Base-by-base conservation (phyloP, 2,329 filamentous ascomycete genomes). In the Didymosphaeria variabile region DNA sequence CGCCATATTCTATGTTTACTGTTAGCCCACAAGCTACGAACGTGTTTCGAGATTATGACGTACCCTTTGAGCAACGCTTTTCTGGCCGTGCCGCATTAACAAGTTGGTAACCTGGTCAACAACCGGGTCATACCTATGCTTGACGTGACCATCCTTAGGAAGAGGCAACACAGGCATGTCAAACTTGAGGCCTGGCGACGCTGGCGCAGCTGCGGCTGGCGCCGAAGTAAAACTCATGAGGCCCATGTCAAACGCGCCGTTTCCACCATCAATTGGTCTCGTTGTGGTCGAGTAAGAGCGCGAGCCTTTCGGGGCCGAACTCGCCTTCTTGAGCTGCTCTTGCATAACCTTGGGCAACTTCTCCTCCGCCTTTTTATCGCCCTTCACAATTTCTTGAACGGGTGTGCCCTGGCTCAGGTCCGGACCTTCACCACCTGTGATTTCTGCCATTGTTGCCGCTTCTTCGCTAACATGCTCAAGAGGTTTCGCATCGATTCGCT, bases 51-150 rank as follows among this genome's bases (percentile, higher is more conserved):
- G 12, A 60, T 67, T 62, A 76, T 50, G 57, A 65, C 87, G 61
- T 85, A 97, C 93, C 82, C 89, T 88, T 79, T 99, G 93, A n/a
- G 95, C 95, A 77, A 87, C 86, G 74, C 90, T 91, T 77, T 97
- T 87, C 83, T 97, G 96, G 70, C 95, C 95, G 79, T 98, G 87
- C 71, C 85, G 84, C 94, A 98, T 99, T 65, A 99, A 80, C 69
- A 97, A 84, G 76, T 93, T 94, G 19, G 93, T 97, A 70, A 98
- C 85, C 82, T 97, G 95, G 67, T 90, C 84, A 51, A 98, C 84
- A 8, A 97, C 85, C 1, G 92, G 88, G 75, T 97, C 91, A 76
- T 98, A 97, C 72, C 95, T 88, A 75, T 92, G 84, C 79, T 93
- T 91, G 70, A 94, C 81, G 79, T 92, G 85, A 59, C 84, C 79